A percentile compares a stretch with the other conserved stretches of the same genome.
Conservation (phyloP, 2,329 filamentous ascomycete genomes). For the Coleophoma eucalyptorum region DNA sequence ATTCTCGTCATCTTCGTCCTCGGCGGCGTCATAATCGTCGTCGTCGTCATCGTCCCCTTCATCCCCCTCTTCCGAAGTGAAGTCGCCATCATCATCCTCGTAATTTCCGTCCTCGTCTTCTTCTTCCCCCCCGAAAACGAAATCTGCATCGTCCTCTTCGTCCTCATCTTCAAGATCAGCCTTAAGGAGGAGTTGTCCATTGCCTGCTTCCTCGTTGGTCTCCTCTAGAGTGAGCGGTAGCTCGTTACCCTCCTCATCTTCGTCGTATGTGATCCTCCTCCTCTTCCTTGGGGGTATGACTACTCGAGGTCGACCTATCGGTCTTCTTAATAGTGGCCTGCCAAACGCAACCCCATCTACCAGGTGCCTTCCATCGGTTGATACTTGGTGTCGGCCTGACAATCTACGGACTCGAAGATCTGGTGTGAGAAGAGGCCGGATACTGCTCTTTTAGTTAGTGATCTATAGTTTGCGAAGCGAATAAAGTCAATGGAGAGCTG, state of each 20-base stretch:
- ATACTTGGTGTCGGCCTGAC: constrained; percentile 78
- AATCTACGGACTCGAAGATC: constrained; percentile 72
- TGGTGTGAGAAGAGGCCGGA: constrained; percentile 71
- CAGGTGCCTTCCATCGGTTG: constrained; percentile 71
- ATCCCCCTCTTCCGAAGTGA: constrained; percentile 6
- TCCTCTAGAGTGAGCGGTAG: constrained; percentile 16
- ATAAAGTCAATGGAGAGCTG: not conserved
- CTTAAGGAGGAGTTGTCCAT: constrained; percentile 15
- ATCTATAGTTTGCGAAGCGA: not conserved
- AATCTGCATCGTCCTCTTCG: constrained; percentile 22
- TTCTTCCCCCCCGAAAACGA: constrained; percentile 17
- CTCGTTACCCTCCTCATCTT: constrained; percentile 28
- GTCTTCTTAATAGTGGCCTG: constrained; percentile 59
- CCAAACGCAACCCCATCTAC: constrained; percentile 86
- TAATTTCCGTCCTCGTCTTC: constrained; percentile 21
- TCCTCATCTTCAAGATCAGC: constrained; percentile 34
- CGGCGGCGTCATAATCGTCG: constrained; percentile 8
- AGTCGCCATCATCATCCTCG: constrained; percentile 17
- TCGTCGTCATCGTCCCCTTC: constrained; percentile 20
- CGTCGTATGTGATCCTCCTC: constrained; percentile 46
- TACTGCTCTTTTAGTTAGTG: constrained; percentile 41
- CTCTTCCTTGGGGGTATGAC: constrained; percentile 72
- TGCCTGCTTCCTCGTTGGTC: constrained; percentile 5
- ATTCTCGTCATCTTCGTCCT: constrained; percentile 1
- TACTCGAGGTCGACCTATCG: constrained; percentile 60